Conservation (phyloP, 1,139 yeast genomes). For the Taiozyma sp. region DNA sequence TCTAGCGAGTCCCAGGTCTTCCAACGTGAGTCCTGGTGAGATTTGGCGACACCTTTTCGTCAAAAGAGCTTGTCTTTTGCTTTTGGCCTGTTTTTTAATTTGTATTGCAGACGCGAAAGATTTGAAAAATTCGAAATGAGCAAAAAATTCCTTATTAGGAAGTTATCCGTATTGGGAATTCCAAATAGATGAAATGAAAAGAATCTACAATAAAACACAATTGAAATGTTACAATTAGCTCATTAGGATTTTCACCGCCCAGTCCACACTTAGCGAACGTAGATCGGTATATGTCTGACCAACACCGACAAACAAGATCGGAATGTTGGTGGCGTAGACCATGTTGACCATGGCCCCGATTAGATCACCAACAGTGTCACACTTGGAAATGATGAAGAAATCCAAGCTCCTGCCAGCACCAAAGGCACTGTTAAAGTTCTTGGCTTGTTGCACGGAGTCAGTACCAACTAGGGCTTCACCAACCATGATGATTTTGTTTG, state of each 20-base stretch:
- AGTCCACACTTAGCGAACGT: constrained; percentile 84
- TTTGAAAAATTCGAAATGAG: not conserved
- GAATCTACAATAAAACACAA: not conserved
- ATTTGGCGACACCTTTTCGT: not conserved
- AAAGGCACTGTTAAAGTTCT: constrained; percentile 87
- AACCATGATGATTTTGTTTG: constrained; percentile 96
- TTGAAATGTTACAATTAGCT: constrained; percentile 26
- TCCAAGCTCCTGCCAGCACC: constrained; percentile 80
- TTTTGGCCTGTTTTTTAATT: not conserved
- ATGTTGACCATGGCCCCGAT: constrained; percentile 96
- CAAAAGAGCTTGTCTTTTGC: not conserved
- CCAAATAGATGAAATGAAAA: not conserved
- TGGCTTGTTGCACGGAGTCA: constrained; percentile 94
- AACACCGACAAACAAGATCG: constrained; percentile 91
- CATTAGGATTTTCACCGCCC: constrained; percentile 88
- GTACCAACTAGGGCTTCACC: constrained; percentile 98
- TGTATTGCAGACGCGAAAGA: not conserved
- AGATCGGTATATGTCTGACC: constrained; percentile 97
- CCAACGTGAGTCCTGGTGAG: not conserved
- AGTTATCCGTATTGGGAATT: not conserved
- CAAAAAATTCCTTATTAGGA: not conserved
- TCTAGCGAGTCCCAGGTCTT: not conserved
- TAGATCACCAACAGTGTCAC: constrained; percentile 96
- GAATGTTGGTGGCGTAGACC: constrained; percentile 96
- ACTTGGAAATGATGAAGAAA: constrained; percentile 89